Conservation (phyloP, 805 yeast species). For the Hemisphaericaspora nanyangensis region DNA sequence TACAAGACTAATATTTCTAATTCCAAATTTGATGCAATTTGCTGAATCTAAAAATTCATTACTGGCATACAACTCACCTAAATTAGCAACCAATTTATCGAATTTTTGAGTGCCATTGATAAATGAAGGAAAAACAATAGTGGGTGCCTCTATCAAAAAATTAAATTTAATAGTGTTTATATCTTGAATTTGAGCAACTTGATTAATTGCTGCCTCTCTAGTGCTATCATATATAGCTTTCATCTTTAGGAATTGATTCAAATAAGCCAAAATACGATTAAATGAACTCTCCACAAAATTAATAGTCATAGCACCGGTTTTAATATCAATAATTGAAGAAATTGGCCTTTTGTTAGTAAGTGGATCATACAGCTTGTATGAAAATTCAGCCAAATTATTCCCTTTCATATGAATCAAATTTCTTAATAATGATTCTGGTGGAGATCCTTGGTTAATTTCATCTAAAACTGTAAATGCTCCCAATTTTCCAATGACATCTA, state of each 20-base stretch:
- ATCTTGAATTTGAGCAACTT: slow-evolving; percentile 61
- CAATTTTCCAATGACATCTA: slow-evolving; percentile 66
- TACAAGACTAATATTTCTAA: slow-evolving; percentile 65
- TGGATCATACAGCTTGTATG: slow-evolving; percentile 74
- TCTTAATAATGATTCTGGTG: slow-evolving; percentile 56
- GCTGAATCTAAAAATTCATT: slow-evolving; percentile 49
- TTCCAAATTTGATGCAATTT: slow-evolving; percentile 63
- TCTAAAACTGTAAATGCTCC: slow-evolving; percentile 80
- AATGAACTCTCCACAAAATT: slow-evolving; percentile 82
- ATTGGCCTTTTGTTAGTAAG: slow-evolving; percentile 46
- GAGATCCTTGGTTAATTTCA: slow-evolving; percentile 63
- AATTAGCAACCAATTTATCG: slow-evolving; percentile 16
- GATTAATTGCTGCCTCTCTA: slow-evolving; percentile 81
- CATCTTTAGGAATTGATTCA: slow-evolving; percentile 77
- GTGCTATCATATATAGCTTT: slow-evolving; percentile 87
- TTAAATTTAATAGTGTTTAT: slow-evolving; percentile 58
- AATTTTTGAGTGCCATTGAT: slow-evolving; percentile 30
- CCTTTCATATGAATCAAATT: slow-evolving; percentile 78
- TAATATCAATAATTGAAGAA: slow-evolving; percentile 55
- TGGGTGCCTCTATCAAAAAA: slow-evolving; percentile 74
- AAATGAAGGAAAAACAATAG: slow-evolving; percentile 68
- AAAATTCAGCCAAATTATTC: slow-evolving; percentile 72
- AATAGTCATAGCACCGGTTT: slow-evolving; percentile 71
- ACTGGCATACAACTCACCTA: slow-evolving; percentile 76
- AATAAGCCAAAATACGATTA: slow-evolving; percentile 58